Conservation (phyloP, 2,329 filamentous ascomycete genomes). For the Geosmithia morbida region DNA sequence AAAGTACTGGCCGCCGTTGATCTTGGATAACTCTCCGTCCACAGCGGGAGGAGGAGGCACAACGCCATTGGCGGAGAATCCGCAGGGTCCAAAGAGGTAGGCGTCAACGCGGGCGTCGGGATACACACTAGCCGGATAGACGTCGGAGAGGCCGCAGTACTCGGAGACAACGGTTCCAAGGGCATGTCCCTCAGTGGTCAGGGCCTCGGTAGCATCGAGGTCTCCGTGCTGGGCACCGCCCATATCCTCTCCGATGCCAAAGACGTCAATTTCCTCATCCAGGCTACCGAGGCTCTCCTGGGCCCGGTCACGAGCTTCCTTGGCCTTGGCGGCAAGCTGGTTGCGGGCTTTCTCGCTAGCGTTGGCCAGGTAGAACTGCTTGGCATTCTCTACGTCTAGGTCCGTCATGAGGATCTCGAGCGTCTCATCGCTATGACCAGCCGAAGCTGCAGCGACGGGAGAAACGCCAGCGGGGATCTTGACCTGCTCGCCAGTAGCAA, state of each 20-base stretch:
- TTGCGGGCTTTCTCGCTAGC: slow-evolving; percentile 84
- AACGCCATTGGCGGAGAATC: slow-evolving; percentile 94
- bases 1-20: slow-evolving; percentile 69
- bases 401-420: slow-evolving; percentile 62
- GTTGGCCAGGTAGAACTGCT: slow-evolving; percentile 53
- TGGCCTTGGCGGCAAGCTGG: slow-evolving; percentile 55
- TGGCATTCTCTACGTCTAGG: slow-evolving; percentile 52
- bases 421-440: slow-evolving; percentile 56
- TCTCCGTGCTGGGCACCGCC: slow-evolving; percentile 37
- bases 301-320: slow-evolving; percentile 45
- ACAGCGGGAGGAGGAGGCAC: slow-evolving; percentile 55
- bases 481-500: slow-evolving; percentile 19
- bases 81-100: slow-evolving; percentile 92
- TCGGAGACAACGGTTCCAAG: slow-evolving; percentile 88
- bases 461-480: slow-evolving; percentile 38
- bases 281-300: slow-evolving; percentile 45
- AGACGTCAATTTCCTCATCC: slow-evolving; percentile 61
- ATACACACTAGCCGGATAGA: slow-evolving; percentile 78
- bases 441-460: slow-evolving; percentile 14
- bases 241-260: slow-evolving; percentile 55
- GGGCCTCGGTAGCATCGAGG: slow-evolving; percentile 51
- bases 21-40: slow-evolving; percentile 25
- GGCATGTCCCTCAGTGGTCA: slow-evolving; percentile 87
- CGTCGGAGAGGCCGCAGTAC: slow-evolving; percentile 70
- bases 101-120: slow-evolving; percentile 89